phyloP scores from a whole-genome alignment of 2,329 filamentous ascomycete genomes.

The Cladosporium halotolerans region DNA sequence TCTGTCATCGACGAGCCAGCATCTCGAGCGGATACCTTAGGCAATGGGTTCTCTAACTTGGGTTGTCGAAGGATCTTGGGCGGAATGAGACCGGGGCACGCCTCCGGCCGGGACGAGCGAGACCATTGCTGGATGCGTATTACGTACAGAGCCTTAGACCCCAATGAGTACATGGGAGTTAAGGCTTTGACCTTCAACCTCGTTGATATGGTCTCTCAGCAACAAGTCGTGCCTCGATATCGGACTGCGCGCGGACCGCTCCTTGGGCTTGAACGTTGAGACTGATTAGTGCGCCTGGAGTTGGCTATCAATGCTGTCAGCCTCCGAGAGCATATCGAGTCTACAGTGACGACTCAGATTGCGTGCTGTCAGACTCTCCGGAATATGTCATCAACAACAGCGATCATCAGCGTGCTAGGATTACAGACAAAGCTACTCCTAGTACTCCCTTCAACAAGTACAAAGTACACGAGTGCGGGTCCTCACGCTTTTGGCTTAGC shows the following conservation, averaged over 20 bases:
- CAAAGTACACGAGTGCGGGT: too few species aligned
- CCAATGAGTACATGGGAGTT: slow-evolving; percentile 18
- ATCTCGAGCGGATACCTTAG: too few species aligned
- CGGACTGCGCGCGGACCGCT: slow-evolving; percentile 18
- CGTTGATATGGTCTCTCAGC: slow-evolving; percentile 27
- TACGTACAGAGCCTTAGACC: background rate
- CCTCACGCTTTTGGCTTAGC: too few species aligned
- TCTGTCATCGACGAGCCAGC: too few species aligned
- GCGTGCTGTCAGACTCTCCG: background rate
- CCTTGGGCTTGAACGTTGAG: background rate
- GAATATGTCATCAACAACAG: background rate
- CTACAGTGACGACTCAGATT: background rate
- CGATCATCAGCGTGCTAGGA: background rate
- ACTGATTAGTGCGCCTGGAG: too few species aligned
- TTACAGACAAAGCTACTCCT: background rate
- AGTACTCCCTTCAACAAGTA: too few species aligned
- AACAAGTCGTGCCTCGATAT: slow-evolving; percentile 29
- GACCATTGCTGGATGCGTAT: too few species aligned
- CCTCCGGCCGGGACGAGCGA: too few species aligned
- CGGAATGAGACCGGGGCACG: too few species aligned
- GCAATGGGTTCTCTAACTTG: too few species aligned
- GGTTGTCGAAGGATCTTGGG: too few species aligned
- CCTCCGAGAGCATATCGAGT: background rate
- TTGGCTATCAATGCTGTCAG: too few species aligned
- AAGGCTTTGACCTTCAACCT: slow-evolving; percentile 21